Percentiles rank a stretch among this genome's conserved stretches.
Conservation (phyloP, 129 eudicot genomes). For the Flaveria trinervia region DNA sequence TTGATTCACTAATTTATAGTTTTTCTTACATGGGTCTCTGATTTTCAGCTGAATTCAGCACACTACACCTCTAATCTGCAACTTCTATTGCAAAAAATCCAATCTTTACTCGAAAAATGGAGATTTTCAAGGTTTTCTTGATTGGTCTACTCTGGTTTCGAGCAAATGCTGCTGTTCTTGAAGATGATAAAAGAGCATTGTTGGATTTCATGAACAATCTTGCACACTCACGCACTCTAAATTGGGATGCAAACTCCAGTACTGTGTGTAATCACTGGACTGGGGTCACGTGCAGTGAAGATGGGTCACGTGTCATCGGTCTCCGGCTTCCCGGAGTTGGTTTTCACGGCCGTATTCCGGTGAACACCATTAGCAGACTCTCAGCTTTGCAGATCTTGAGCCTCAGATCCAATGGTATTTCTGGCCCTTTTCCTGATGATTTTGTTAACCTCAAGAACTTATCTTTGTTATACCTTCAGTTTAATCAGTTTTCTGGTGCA, state of each 20-base stretch:
- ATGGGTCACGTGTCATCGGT: slow-evolving; percentile 64
- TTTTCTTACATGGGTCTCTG: slow-evolving; percentile 22
- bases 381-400: slow-evolving; percentile 93
- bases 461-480: slow-evolving; percentile 73
- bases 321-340: slow-evolving; percentile 89
- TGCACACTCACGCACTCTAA: slow-evolving; percentile 59
- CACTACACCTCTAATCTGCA: background rate
- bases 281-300: slow-evolving; percentile 76
- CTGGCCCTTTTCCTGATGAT: slow-evolving; percentile 75
- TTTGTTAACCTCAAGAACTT: slow-evolving; percentile 58
- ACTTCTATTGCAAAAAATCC: slow-evolving; percentile 11
- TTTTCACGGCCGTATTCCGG: slow-evolving; percentile 74
- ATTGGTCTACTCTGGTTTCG: slow-evolving; percentile 40
- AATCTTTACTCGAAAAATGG: slow-evolving; percentile 43
- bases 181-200: slow-evolving; percentile 77
- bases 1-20: slow-evolving; percentile 1
- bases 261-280: slow-evolving; percentile 81
- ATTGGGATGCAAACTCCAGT: slow-evolving; percentile 57
- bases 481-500: slow-evolving; percentile 63
- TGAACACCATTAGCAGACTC: slow-evolving; percentile 62
- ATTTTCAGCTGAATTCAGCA: slow-evolving; percentile 3
- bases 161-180: slow-evolving; percentile 48
- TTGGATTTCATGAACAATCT: slow-evolving; percentile 65
- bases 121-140: slow-evolving; percentile 40
- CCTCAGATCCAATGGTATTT: slow-evolving; percentile 82